Percentiles rank a stretch among this genome's conserved stretches.
Conservation (phyloP, 192 early-diverging fungal genomes). For the Linnemannia hyalina region DNA sequence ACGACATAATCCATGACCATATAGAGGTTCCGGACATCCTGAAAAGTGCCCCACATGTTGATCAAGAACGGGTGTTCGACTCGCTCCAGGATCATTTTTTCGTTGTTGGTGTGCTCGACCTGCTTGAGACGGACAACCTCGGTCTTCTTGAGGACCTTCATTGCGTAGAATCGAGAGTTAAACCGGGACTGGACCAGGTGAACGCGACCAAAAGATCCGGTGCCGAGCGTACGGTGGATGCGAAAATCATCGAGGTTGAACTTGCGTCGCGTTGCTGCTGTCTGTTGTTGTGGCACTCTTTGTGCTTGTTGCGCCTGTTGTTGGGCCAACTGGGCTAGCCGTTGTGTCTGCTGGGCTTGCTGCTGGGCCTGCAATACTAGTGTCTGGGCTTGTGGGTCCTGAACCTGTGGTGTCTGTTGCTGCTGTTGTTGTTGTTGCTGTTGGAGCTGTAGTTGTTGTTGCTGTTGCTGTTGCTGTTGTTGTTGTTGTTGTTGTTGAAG, state of each 20-base stretch:
- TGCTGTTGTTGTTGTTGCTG: constrained; percentile 20
- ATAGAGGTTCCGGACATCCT: constrained; percentile 89
- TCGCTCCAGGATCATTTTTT: constrained; percentile 88
- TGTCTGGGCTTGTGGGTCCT: constrained; percentile 9
- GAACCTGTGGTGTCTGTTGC: constrained; percentile 15
- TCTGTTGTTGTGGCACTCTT: constrained; percentile 16
- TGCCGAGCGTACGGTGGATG: constrained; percentile 90
- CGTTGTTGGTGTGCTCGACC: constrained; percentile 97
- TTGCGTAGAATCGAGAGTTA: constrained; percentile 89
- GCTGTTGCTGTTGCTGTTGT: constrained; percentile 10
- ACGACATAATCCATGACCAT: constrained; percentile 95
- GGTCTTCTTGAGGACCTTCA: constrained; percentile 94
- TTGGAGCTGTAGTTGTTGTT: constrained; percentile 1
- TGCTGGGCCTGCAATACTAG: constrained; percentile 10
- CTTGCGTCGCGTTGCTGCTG: constrained; percentile 40
- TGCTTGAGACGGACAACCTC: constrained; percentile 94
- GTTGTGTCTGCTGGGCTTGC: constrained; percentile 17
- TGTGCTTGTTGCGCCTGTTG: constrained; percentile 23
- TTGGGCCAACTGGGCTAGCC: constrained; percentile 23
- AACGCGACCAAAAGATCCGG: constrained; percentile 96
- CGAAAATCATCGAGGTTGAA: constrained; percentile 79
- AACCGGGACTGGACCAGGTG: constrained; percentile 84
- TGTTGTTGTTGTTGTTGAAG: constrained; percentile 8
- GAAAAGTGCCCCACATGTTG: constrained; percentile 88
- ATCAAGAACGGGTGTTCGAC: constrained; percentile 92